Percentiles rank a stretch among this genome's conserved stretches.
Evolutionary conservation across 2,329 filamentous ascomycete genomes (phyloP).

Genomic region (Verticillium nonalfalfae): DNA sequence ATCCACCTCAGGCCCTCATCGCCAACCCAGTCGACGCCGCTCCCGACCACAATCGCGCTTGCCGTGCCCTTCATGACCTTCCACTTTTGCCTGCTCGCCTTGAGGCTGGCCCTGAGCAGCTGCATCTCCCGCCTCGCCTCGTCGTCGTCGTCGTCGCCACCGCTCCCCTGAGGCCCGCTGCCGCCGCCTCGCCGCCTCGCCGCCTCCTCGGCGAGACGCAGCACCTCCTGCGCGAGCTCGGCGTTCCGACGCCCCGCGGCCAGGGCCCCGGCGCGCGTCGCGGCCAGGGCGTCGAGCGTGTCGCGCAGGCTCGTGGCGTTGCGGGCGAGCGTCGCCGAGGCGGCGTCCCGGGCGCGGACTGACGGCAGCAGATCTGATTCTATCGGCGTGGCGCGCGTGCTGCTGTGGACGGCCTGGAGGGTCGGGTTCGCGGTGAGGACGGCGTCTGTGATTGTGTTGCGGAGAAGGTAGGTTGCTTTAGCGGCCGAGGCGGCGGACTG

Average conservation of each 20-base stretch:
- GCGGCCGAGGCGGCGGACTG: constrained; percentile 65
- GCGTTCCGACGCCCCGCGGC: constrained; percentile 54
- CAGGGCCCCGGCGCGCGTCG: constrained; percentile 52
- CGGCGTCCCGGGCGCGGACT: constrained; percentile 59
- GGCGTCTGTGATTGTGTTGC: constrained; percentile 61
- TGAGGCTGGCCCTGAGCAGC: constrained; percentile 52
- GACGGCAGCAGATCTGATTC: constrained; percentile 67
- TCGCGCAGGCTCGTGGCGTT: constrained; percentile 47
- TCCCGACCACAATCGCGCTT: constrained; percentile 73
- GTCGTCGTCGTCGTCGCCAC: constrained; percentile 47
- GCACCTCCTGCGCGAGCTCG: constrained; percentile 53
- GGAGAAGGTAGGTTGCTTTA: constrained; percentile 62
- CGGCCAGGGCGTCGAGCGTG: constrained; percentile 45
- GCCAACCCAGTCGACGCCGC: constrained; percentile 74
- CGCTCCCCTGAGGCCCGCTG: constrained; percentile 33
- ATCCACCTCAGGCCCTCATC: constrained; percentile 62
- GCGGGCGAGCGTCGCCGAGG: constrained; percentile 57
- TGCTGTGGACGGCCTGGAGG: constrained; percentile 69
- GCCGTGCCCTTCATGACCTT: constrained; percentile 71
- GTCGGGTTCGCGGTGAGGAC: constrained; percentile 69
- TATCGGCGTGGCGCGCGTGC: constrained; percentile 54
- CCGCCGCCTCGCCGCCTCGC: constrained; percentile 45
- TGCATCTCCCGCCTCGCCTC: constrained; percentile 49
- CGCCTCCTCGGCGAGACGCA: constrained; percentile 54
- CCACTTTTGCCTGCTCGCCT: constrained; percentile 59